Percentiles rank a stretch among this genome's conserved stretches.
Conservation (phyloP, 305 asterid species). For the Galium porrigens region DNA sequence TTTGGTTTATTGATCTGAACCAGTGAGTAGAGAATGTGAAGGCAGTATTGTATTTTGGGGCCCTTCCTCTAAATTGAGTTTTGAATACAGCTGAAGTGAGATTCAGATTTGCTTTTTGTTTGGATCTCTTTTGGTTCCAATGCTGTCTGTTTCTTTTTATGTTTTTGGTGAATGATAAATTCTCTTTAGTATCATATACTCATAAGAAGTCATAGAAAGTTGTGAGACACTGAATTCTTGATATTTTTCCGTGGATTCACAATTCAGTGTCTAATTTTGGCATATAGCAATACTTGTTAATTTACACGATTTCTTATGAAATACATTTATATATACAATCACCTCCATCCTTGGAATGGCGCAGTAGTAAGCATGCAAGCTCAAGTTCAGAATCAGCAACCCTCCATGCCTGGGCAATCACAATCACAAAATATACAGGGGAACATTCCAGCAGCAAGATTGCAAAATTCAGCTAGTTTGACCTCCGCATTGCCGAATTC, state of each 20-base stretch:
- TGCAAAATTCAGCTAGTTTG: conserved; percentile 57
- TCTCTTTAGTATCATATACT: too few species aligned
- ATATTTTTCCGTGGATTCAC: too few species aligned
- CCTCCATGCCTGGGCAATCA: conserved; percentile 48
- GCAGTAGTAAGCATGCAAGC: conserved; percentile 57
- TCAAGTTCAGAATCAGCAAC: conserved; percentile 59
- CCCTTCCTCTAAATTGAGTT: background rate
- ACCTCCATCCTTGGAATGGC: conserved; percentile 12
- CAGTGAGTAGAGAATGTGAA: background rate
- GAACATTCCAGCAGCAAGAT: conserved; percentile 48
- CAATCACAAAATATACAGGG: conserved; percentile 62
- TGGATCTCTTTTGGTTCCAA: background rate
- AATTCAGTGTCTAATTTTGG: too few species aligned
- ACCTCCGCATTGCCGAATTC: conserved; percentile 42
- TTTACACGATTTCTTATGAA: background rate
- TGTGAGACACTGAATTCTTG: too few species aligned
- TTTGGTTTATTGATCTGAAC: background rate
- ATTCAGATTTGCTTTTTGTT: background rate
- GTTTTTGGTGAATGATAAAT: background rate
- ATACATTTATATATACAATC: background rate
- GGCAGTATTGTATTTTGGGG: background rate
- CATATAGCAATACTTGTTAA: background rate
- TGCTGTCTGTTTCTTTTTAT: too few species aligned
- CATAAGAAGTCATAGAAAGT: too few species aligned
- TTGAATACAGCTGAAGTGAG: background rate